Evolutionary conservation across 208 protist species (phyloP).

Genomic region (Dictyostelium gargantuum): DNA sequence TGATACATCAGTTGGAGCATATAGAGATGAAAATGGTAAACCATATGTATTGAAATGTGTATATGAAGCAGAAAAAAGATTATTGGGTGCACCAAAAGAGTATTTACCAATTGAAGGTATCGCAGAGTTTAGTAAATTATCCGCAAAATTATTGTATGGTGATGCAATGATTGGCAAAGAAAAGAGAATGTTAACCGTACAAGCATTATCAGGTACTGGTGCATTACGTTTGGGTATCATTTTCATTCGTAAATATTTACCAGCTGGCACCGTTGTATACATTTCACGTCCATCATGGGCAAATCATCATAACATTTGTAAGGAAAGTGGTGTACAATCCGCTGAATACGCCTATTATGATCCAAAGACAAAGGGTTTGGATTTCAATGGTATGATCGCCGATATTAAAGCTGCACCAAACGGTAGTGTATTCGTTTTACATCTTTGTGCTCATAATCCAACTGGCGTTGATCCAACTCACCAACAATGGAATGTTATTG

Average conservation of each 20-base stretch:
- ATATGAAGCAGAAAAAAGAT: slow-evolving; percentile 75
- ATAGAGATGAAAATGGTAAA: slow-evolving; percentile 94
- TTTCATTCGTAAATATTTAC: slow-evolving; percentile 84
- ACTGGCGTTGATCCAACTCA: slow-evolving; percentile 97
- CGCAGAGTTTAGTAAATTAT: slow-evolving; percentile 87
- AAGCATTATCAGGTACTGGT: slow-evolving; percentile 92
- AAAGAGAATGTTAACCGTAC: slow-evolving; percentile 84
- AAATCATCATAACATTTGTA: slow-evolving; percentile 83
- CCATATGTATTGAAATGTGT: slow-evolving; percentile 92
- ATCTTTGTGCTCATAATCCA: slow-evolving; percentile 99
- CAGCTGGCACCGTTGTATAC: slow-evolving; percentile 78
- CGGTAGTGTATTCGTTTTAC: slow-evolving; percentile 94
- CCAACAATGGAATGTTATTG: slow-evolving; percentile 95
- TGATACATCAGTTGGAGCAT: slow-evolving; percentile 97
- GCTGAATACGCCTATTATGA: slow-evolving; percentile 82
- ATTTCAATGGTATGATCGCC: slow-evolving; percentile 76
- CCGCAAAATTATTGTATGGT: slow-evolving; percentile 92
- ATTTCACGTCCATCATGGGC: slow-evolving; percentile 88
- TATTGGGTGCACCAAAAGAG: slow-evolving; percentile 91
- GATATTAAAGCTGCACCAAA: slow-evolving; percentile 76
- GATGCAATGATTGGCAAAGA: slow-evolving; percentile 63
- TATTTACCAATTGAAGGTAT: slow-evolving; percentile 96
- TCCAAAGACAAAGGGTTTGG: slow-evolving; percentile 68
- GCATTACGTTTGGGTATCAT: slow-evolving; percentile 85
- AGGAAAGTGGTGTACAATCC: slow-evolving; percentile 71